Base-by-base conservation (phyloP, 192 early-diverging fungal species). In the Gryganskiella cystojenkinii region DNA sequence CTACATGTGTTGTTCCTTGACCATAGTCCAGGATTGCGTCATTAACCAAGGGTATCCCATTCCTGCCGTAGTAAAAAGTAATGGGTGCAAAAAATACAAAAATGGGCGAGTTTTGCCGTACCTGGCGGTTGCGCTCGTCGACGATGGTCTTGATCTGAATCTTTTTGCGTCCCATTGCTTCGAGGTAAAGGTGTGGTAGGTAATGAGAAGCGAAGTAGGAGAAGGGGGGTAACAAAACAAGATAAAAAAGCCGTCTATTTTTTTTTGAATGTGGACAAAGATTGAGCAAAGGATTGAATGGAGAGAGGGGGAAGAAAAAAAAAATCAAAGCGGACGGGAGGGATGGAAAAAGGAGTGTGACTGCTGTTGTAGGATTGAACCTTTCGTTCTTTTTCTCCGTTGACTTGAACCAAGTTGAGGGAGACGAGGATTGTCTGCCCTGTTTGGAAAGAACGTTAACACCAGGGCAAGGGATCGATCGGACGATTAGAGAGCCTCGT, bases 81-180 rank as follows among this genome's bases (percentile, higher is more conserved):
- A 31, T 34, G 55, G 7, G 33, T 17, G 50, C 50, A 52, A 56
- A 49, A 14, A 5, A 42, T 27, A 11, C 4, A 57, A 30, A 9
- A 42, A 24, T 34, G 28, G 51, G 43, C 3, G 37, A 34, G 31
- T n/a, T 61, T 5, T n/a, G n/a, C n/a, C 57, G 64, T 86, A 97
- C 95, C 84, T 95, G 95, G 50, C 95, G 85, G 86, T 95, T 95
- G 56, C 96, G 87, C 73, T 97, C 94, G 73, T 97, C 93, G 73
- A 85, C 83, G 70, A 97, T 97, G 67, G 85, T 87, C 74, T 93
- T 88, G 80, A 97, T 97, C 71, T 94, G 92, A 80, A 98, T 96
- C 87, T 96, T 96, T 84, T 96, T 96, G 27, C 96, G 84, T 60
- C 96, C 96, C 96, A 98, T 98, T 40, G 37, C 37, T 9, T 13